Conservation (phyloP, 2,329 filamentous ascomycete species). For the Tothia fuscella region DNA sequence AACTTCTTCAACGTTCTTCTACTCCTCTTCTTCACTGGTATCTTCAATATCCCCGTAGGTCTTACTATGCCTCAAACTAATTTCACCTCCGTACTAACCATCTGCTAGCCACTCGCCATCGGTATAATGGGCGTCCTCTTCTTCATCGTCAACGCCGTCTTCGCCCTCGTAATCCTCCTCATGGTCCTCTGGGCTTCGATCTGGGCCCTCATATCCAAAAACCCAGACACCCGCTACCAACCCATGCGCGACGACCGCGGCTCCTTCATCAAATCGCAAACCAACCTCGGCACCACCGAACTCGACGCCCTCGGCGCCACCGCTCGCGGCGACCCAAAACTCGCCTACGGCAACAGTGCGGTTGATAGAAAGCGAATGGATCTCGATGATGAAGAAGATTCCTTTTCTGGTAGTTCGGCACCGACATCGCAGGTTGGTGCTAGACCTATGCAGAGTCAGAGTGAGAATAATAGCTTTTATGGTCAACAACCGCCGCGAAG, state of each 20-base stretch:
- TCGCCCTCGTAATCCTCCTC: constrained; percentile 26
- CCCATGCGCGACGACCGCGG: constrained; percentile 93
- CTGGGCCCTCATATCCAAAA: constrained; percentile 77
- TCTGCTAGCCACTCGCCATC: constrained; percentile 29
- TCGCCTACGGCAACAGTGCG: constrained; percentile 76
- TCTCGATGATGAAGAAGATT: constrained; percentile 61
- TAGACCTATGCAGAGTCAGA: constrained; percentile 26
- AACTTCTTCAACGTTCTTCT: constrained; percentile 90
- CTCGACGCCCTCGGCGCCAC: constrained; percentile 42
- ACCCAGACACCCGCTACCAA: constrained; percentile 89
- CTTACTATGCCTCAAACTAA: constrained; percentile 50
- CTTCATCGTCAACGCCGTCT: constrained; percentile 12
- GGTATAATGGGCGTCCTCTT: constrained; percentile 12
- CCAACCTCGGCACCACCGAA: constrained; percentile 51
- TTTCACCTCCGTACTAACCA: constrained; percentile 47
- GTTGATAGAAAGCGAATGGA: constrained; percentile 55
- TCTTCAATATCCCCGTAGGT: constrained; percentile 69
- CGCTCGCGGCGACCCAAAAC: constrained; percentile 39
- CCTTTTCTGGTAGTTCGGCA: constrained; percentile 48
- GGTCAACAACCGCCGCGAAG: constrained; percentile 34
- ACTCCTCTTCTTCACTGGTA: constrained; percentile 73
- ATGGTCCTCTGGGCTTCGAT: constrained; percentile 67
- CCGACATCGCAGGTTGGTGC: constrained; percentile 23
- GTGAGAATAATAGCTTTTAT: constrained; percentile 17
- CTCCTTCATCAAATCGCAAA: constrained; percentile 95